phyloP scores from a whole-genome alignment of 1,284 basidiomycete species.

The Trichosporon faecale region DNA sequence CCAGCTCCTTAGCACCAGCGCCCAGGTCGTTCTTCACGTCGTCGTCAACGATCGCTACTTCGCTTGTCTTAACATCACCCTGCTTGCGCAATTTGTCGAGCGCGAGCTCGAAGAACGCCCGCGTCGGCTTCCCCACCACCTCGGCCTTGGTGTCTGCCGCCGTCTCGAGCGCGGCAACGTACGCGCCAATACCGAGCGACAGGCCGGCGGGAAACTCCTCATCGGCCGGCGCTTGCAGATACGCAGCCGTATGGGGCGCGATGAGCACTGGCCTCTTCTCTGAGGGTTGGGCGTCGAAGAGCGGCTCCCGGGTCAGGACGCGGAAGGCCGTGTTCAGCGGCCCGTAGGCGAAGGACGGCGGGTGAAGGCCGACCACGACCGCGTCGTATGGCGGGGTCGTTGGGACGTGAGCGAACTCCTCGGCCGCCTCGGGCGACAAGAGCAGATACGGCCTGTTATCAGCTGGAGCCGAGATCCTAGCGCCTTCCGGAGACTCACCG shows the following conservation, averaged over 20 bases:
- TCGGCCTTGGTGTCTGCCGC: constrained; percentile 57
- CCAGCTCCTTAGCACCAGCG: constrained; percentile 61
- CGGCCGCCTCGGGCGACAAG: constrained; percentile 60
- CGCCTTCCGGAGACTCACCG: constrained; percentile 55
- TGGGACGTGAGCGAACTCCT: constrained; percentile 54
- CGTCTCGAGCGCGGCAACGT: constrained; percentile 63
- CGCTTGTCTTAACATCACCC: constrained; percentile 12
- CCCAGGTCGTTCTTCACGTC: constrained; percentile 66
- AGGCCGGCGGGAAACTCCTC: constrained; percentile 56
- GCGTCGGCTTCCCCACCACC: constrained; percentile 65
- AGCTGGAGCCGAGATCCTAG: neutral
- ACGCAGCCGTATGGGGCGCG: constrained; percentile 55
- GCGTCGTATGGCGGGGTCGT: constrained; percentile 54
- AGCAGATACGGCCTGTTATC: constrained; percentile 60
- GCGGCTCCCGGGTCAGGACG: constrained; percentile 54
- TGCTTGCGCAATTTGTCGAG: constrained; percentile 54
- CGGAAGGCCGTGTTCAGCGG: constrained; percentile 65
- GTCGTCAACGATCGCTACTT: constrained; percentile 64
- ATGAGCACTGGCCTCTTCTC: constrained; percentile 52
- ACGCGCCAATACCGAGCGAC: constrained; percentile 67
- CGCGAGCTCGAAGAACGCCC: constrained; percentile 61
- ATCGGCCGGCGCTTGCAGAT: constrained; percentile 58
- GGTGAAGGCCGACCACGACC: constrained; percentile 66
- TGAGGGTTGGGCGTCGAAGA: constrained; percentile 12
- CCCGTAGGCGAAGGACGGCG: constrained; percentile 58